Conservation (phyloP, 805 yeast genomes). For the Zygosaccharomyces kombuchaensis region DNA sequence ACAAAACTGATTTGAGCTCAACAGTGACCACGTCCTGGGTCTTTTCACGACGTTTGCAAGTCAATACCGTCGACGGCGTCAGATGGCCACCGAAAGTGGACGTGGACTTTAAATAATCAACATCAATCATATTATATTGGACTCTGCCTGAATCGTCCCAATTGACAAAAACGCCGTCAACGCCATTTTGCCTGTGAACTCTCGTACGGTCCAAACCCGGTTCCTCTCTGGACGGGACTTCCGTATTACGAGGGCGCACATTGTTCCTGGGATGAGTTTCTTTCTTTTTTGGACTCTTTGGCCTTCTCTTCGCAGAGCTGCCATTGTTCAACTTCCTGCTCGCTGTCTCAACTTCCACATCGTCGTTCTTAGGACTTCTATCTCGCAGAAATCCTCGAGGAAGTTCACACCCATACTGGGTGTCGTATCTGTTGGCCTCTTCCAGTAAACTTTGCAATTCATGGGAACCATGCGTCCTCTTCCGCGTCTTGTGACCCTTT, state of each 20-base stretch:
- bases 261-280: not conserved
- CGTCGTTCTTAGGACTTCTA: conserved; percentile 5
- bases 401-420: conserved; percentile 24
- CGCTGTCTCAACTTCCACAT: not conserved
- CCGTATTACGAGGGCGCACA: not conserved
- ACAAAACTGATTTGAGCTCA: conserved; percentile 22
- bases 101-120: conserved; percentile 10
- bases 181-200: not conserved
- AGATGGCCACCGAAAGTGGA: conserved; percentile 8
- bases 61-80: conserved; percentile 15
- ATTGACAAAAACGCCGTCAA: conserved; percentile 12
- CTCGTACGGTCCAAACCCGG: not conserved
- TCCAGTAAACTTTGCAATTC: conserved; percentile 20
- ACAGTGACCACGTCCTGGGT: conserved; percentile 9
- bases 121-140: conserved; percentile 20
- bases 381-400: conserved; percentile 26
- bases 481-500: not conserved
- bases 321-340: not conserved
- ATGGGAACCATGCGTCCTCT: conserved; percentile 3
- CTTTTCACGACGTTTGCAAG: conserved; percentile 11
- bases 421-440: conserved; percentile 28
- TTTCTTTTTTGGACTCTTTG: not conserved
- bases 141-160: conserved; percentile 13
- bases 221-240: not conserved
- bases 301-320: not conserved